These are phyloP conservation scores for Paradendryphiella salina DNA, from an alignment of 2,329 filamentous ascomycete genomes.

Conservation along the genomic window DNA sequence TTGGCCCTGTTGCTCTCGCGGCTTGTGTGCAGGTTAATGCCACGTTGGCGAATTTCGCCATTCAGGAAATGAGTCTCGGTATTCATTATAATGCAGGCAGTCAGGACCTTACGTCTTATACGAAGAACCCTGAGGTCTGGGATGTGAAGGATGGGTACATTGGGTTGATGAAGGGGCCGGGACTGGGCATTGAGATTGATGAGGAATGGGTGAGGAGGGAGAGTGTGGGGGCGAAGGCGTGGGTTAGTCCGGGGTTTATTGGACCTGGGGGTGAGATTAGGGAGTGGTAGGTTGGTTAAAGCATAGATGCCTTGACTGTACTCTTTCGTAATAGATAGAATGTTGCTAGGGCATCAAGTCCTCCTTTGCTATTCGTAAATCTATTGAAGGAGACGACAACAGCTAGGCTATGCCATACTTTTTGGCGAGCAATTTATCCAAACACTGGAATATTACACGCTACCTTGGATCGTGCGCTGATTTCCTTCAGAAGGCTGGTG, in stretches of 20 bases:
- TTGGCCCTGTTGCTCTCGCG: slow-evolving; percentile 73
- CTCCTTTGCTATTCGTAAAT: no score
- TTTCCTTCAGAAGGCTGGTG: not conserved
- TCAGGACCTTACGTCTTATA: slow-evolving; percentile 60
- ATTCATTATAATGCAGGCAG: slow-evolving; percentile 71
- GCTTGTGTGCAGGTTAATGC: slow-evolving; percentile 69
- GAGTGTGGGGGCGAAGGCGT: slow-evolving; percentile 63
- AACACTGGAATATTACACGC: no score
- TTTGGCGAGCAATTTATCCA: no score
- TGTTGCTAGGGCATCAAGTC: no score
- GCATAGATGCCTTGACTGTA: no score
- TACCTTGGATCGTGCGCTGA: no score
- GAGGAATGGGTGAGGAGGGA: slow-evolving; percentile 67
- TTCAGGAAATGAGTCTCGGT: slow-evolving; percentile 77
- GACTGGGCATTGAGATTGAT: slow-evolving; percentile 69
- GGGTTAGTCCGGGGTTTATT: slow-evolving; percentile 68
- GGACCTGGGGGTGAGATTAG: slow-evolving; percentile 68
- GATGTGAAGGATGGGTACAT: slow-evolving; percentile 69
- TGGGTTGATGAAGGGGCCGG: slow-evolving; percentile 61
- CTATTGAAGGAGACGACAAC: no score
- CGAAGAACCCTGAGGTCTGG: slow-evolving; percentile 67
- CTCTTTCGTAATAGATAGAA: no score
- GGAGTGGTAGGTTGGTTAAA: no score
- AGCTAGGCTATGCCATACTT: no score
- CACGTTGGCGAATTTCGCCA: slow-evolving; percentile 65